These are phyloP conservation scores for Scytalidium lignicola DNA, from an alignment of 2,329 filamentous ascomycete species.

Conservation along the genomic window DNA sequence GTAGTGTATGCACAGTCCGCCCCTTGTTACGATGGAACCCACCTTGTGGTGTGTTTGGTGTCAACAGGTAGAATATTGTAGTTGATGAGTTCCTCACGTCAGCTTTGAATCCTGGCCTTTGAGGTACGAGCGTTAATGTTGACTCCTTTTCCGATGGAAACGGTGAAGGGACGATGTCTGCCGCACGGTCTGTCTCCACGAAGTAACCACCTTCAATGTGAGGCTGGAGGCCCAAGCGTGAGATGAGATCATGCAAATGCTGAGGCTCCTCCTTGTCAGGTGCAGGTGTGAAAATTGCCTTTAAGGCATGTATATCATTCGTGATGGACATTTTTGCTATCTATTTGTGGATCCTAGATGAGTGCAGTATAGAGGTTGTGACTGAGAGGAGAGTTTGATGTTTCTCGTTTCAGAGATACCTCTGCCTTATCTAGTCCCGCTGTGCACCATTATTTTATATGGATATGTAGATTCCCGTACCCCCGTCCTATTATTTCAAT, in stretches of 20 bases:
- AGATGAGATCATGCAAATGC: slow-evolving; percentile 33
- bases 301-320: slow-evolving; percentile 8
- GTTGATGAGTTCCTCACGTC: slow-evolving; percentile 49
- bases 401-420: too few relatives aligned
- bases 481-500: too few relatives aligned
- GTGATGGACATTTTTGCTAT: background rate
- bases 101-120: slow-evolving; percentile 33
- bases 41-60: slow-evolving; percentile 48
- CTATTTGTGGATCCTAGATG: background rate
- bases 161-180: slow-evolving; percentile 48
- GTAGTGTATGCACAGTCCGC: slow-evolving; percentile 60
- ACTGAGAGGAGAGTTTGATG: too few relatives aligned
- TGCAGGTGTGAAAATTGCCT: slow-evolving; percentile 22
- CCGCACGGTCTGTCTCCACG: slow-evolving; percentile 53
- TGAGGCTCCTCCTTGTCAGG: slow-evolving; percentile 25
- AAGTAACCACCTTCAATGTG: slow-evolving; percentile 65
- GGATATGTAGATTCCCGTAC: background rate
- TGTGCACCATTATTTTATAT: background rate
- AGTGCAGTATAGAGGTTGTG: too few relatives aligned
- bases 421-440: background rate
- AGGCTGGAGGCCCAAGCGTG: slow-evolving; percentile 40
- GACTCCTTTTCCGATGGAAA: slow-evolving; percentile 38
- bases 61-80: slow-evolving; percentile 61
- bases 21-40: slow-evolving; percentile 59
- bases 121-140: slow-evolving; percentile 25